Evolutionary conservation across 306 rosid genomes (phyloP), one percentile per base, ranked within the genome.

Genomic region (Cicer pinnatifidum): DNA sequence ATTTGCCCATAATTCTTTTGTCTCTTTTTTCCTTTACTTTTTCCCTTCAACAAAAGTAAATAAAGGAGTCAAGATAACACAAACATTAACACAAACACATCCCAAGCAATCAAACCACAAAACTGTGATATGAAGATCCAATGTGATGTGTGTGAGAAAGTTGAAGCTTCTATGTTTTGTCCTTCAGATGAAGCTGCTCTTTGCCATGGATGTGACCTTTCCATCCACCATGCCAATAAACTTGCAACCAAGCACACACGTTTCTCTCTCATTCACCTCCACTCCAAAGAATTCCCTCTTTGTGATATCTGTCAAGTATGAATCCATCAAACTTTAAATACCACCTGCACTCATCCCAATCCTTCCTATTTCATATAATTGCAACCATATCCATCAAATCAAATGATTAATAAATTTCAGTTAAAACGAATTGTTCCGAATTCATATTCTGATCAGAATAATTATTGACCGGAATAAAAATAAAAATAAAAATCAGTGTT

Each of bases 161-260:
- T 52, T 0, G 83, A 86, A 66, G 97, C 98, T 20, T 67, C 86
- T 8, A 54, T 89, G 2, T 94, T 89, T 79, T 94, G 98, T 71
- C 82, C 91, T 0, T 91, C 96, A 6, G 98, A 94, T 85, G 97
- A 94, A 83, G 98, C 98, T 0, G 92, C 94, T 51, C 96, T 94
- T 37, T 94, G 98, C 52, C 71, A 83, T 28, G 80, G 12, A 53
- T 94, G 96, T 37, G 97, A 94, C 58, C 71, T 38, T 38, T 85
- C 85, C 37, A 88, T 91, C 71, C 98, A 94, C 81, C 89, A 87
- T 6, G 97, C 95, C 10, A 94, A 94, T 78, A 91, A 94, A 71
- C 96, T 94, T 20, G 89, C 96, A 3, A 19, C 79, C 72, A 83
- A 91, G 54, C 98, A 94, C 85, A 0, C 81, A 0, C 88, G 98